Conservation (phyloP, 495 filamentous ascomycete genomes). For the Aspergillus campestris region DNA sequence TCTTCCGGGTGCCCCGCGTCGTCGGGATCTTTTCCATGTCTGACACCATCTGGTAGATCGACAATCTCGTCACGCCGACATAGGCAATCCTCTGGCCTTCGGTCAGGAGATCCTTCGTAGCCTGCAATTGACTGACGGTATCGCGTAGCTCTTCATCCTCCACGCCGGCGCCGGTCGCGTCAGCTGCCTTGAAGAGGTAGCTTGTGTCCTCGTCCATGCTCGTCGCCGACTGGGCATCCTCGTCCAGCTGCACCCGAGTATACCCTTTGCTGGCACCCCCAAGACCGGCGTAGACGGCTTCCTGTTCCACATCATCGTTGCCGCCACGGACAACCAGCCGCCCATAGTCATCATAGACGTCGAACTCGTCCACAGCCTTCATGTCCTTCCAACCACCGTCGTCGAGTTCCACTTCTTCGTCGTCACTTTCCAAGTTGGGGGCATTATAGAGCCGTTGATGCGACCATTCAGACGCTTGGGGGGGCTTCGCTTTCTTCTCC, state of each 20-base stretch:
- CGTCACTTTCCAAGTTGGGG: conserved; percentile 35
- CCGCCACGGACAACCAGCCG: conserved; percentile 75
- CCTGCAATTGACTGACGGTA: conserved; percentile 80
- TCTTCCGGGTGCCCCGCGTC: conserved; percentile 54
- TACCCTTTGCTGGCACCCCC: conserved; percentile 93
- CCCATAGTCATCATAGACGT: conserved; percentile 92
- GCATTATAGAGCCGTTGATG: conserved; percentile 69
- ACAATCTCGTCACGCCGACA: conserved; percentile 76
- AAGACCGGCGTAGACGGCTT: conserved; percentile 61
- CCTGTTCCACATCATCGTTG: conserved; percentile 59
- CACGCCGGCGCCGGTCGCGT: conserved; percentile 49
- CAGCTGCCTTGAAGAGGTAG: conserved; percentile 76
- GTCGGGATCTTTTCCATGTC: conserved; percentile 51
- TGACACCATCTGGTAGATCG: conserved; percentile 66
- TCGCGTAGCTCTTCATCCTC: conserved; percentile 80
- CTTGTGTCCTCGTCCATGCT: conserved; percentile 97
- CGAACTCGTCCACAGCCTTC: conserved; percentile 84
- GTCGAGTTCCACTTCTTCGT: conserved; percentile 32
- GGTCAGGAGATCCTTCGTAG: conserved; percentile 90
- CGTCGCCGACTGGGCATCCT: conserved; percentile 86
- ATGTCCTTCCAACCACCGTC: conserved; percentile 78
- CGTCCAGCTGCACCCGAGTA: conserved; percentile 84
- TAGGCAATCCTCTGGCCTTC: conserved; percentile 96
- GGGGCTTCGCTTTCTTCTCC: conserved; percentile 13
- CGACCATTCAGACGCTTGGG: conserved; percentile 71